Base-by-base conservation (phyloP, 2,329 filamentous ascomycete genomes). In the Diaporthe velutina region DNA sequence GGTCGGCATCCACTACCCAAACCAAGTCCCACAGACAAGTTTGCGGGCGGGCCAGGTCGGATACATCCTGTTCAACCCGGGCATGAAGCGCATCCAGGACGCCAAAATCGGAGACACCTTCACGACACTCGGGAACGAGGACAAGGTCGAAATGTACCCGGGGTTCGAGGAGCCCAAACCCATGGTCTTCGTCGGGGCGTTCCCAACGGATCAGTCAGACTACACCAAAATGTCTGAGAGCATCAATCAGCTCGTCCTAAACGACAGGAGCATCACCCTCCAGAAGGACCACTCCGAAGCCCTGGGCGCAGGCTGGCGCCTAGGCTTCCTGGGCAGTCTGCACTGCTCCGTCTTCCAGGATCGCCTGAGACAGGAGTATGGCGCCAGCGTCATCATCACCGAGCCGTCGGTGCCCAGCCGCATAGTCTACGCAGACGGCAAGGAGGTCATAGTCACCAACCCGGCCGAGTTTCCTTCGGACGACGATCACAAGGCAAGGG, bases 301-400 rank as follows among this genome's bases (percentile, higher is more conserved):
- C 0, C 88, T 99, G 0, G 97, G 97, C 0, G 94, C 96, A 1
- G 97, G 97, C 2, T 99, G 97, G 93, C 92, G 97, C 60, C 86
- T 99, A 15, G 97, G 97, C 0, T 99, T 99, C 81, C 85, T 99
- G 4, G 97, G 97, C n/a, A 98, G 96, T 17, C 87, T 99, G 64
- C 97, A 99, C 83, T 98, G 97, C 85, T 98, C 96, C n/a, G 97
- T 99, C 6, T 99, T 99, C 79, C 96, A 99, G 84, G 97, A 99
- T 83, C 94, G 97, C 1, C 86, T 99, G 71, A 92, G 95, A 57
- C 95, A 98, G 83, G 97, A 99, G 83, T 96, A 99, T 80, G 97
- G 96, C 7, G 94, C 94, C 3, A 97, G 92, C 80, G 95, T 99
- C 81, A 98, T 99, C 84, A 97, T 99, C 82, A 99, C 97, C 0